A percentile compares a stretch with the other conserved stretches of the same genome.
Evolutionary conservation across 495 filamentous ascomycete genomes (phyloP).

Genomic region (Annulohypoxylon maeteangense): DNA sequence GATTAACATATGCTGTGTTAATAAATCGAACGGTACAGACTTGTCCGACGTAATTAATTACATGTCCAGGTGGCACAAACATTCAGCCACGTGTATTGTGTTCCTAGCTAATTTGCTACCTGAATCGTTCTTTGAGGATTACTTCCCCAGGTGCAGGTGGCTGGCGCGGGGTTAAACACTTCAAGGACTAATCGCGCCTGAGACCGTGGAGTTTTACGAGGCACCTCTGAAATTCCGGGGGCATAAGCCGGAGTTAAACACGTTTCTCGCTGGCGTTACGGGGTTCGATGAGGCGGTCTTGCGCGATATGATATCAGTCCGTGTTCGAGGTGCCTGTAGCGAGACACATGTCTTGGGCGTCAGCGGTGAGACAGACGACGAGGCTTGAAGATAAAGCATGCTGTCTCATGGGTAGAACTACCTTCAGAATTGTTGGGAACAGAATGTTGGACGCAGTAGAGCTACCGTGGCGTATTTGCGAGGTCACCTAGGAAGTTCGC

Average conservation of each 20-base stretch:
- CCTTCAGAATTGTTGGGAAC: conserved; percentile 24
- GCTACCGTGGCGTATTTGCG: conserved; percentile 13
- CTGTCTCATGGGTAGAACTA: conserved; percentile 39
- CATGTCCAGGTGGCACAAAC: too few relatives aligned
- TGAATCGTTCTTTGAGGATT: conserved; percentile 4
- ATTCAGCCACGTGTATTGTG: too few relatives aligned
- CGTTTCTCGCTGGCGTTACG: conserved; percentile 16
- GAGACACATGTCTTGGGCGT: conserved; percentile 40
- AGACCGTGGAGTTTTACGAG: conserved; percentile 42
- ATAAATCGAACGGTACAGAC: too few relatives aligned
- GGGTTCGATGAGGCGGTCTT: conserved; percentile 28
- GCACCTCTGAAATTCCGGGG: conserved; percentile 24
- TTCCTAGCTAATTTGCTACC: conserved; percentile 51
- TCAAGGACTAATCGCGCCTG: conserved; percentile 53
- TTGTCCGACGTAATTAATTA: too few relatives aligned
- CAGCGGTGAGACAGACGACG: conserved; percentile 35
- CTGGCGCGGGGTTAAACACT: conserved; percentile 54
- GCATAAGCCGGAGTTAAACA: conserved; percentile 4
- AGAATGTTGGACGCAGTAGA: background rate
- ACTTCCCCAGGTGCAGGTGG: conserved; percentile 44
- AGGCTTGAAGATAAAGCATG: conserved; percentile 42
- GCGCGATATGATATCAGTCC: background rate
- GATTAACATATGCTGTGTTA: too few relatives aligned
- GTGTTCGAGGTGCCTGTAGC: conserved; percentile 22
- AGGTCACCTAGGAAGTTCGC: conserved; percentile 15